phyloP scores from a whole-genome alignment of 1,139 yeast genomes.

The Blastobotrys capitulatus region DNA sequence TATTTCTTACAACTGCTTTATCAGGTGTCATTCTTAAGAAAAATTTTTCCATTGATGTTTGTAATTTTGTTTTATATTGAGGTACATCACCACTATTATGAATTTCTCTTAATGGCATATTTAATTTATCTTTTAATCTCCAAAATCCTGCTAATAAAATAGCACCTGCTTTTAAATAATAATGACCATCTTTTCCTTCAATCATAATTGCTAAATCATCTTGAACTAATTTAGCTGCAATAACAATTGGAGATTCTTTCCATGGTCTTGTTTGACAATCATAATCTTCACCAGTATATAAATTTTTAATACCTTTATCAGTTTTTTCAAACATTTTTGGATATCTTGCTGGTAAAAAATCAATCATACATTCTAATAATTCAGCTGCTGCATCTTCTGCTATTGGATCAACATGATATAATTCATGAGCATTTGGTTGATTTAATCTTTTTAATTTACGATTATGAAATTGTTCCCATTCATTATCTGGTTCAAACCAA shows the following conservation, averaged over 20 bases:
- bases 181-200: constrained; percentile 54
- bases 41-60: constrained; percentile 57
- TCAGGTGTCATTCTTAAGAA: constrained; percentile 47
- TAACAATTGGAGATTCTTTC: constrained; percentile 51
- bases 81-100: constrained; percentile 63
- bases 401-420: constrained; percentile 47
- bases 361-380: constrained; percentile 47
- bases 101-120: constrained; percentile 33
- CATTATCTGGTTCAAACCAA: constrained; percentile 63
- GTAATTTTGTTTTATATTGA: constrained; percentile 48
- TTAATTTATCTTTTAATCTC: constrained; percentile 50
- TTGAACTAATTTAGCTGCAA: constrained; percentile 55
- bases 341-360: constrained; percentile 52
- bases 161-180: constrained; percentile 56
- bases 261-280: constrained; percentile 34
- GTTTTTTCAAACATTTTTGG: constrained; percentile 44
- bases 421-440: constrained; percentile 40
- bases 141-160: constrained; percentile 77
- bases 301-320: constrained; percentile 43
- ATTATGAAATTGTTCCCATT: constrained; percentile 47
- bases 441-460: constrained; percentile 46
- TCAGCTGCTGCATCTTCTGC: constrained; percentile 56
- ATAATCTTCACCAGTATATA: constrained; percentile 49
- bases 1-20: constrained; percentile 52
- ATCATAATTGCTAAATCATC: constrained; percentile 65